A percentile compares a stretch with the other conserved stretches of the same genome.
Evolutionary conservation across 306 rosid genomes (phyloP).

Genomic region (Cucumis cinereus): DNA sequence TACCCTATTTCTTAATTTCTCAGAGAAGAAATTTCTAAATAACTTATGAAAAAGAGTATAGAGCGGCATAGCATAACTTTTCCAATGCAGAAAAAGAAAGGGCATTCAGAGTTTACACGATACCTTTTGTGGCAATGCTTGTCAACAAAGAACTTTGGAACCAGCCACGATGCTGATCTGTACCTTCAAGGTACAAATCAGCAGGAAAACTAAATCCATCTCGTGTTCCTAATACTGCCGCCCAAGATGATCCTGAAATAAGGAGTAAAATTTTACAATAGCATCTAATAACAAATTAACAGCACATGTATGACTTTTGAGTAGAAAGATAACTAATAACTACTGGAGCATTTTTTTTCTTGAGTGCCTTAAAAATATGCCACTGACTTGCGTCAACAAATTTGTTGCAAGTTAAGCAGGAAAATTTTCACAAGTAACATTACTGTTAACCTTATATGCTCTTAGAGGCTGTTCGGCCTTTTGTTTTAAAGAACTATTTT

Average conservation of each 20-base stretch:
- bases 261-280: slow-evolving; percentile 12
- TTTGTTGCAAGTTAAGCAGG: background rate
- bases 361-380: background rate
- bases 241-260: slow-evolving; percentile 97
- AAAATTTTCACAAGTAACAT: background rate
- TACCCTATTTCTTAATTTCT: background rate
- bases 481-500: background rate
- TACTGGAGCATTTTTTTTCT: background rate
- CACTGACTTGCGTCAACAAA: background rate
- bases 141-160: slow-evolving; percentile 96
- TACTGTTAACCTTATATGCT: background rate
- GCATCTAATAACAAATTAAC: slow-evolving; percentile 5
- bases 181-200: slow-evolving; percentile 93
- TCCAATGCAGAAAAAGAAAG: background rate
- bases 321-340: background rate
- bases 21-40: background rate
- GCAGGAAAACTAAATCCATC: slow-evolving; percentile 70
- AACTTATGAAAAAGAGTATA: background rate
- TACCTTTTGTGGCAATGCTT: slow-evolving; percentile 86
- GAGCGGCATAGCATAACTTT: background rate
- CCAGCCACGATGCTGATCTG: slow-evolving; percentile 99
- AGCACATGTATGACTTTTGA: background rate
- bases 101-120: slow-evolving; percentile 17
- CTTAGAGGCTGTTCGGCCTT: background rate
- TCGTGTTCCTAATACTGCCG: slow-evolving; percentile 72